Percentiles rank a stretch among this genome's conserved stretches.
These are phyloP conservation scores for Dothiorella sarmentorum DNA, from an alignment of 2,329 filamentous ascomycete genomes.

Conservation along the genomic window DNA sequence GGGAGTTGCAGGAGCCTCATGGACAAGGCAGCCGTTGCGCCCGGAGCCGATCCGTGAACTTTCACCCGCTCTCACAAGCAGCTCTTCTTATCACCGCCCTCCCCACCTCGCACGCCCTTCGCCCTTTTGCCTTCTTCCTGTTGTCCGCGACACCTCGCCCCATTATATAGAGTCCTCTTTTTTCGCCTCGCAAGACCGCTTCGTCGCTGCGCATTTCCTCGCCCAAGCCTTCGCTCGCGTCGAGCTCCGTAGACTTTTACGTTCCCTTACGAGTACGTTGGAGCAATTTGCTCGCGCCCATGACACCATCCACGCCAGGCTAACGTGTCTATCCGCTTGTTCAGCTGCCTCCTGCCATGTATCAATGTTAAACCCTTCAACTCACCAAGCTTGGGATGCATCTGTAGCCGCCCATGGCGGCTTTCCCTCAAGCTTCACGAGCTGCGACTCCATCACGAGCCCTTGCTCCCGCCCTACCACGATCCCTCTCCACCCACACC, in stretches of 20 bases:
- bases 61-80: neutral
- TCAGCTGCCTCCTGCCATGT: neutral
- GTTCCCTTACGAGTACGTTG: conserved; percentile 5
- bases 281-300: neutral
- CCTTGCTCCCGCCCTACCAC: neutral
- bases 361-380: conserved; percentile 2
- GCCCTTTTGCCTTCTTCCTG: neutral
- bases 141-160: neutral
- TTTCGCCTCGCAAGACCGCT: neutral
- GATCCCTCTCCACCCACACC: conserved; percentile 18
- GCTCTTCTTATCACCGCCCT: neutral
- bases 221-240: neutral
- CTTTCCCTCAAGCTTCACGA: conserved; percentile 28
- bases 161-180: neutral
- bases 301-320: neutral
- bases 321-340: neutral
- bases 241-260: neutral
- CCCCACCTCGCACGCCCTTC: neutral
- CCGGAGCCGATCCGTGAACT: conserved; percentile 5
- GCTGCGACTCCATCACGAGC: conserved; percentile 22
- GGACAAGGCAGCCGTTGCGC: conserved; percentile 5
- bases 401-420: conserved; percentile 35
- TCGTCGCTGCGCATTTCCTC: neutral
- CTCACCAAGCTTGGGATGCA: conserved; percentile 15
- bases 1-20: conserved; percentile 4